These are phyloP conservation scores for Chaetomiaceae sp. DNA, from an alignment of 2,329 filamentous ascomycete species.

Conservation along the genomic window DNA sequence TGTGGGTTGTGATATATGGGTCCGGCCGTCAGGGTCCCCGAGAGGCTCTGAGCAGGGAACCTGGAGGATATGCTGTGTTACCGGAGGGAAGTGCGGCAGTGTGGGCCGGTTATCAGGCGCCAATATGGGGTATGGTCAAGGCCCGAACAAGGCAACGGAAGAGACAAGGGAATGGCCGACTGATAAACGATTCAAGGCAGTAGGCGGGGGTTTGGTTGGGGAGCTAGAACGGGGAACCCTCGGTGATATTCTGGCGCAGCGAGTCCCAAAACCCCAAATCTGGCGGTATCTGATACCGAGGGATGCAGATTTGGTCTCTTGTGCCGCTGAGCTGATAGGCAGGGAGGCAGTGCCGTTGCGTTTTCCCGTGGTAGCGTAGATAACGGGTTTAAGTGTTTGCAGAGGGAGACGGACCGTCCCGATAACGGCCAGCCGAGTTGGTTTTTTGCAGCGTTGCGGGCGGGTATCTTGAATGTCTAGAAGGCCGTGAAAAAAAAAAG, in stretches of 20 bases:
- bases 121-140: conserved; percentile 21
- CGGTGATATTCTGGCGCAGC: conserved; percentile 26
- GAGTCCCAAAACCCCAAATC: conserved; percentile 21
- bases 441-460: neutral
- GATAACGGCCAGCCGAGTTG: conserved; percentile 15
- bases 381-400: conserved; percentile 18
- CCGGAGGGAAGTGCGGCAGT: conserved; percentile 1
- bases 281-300: conserved; percentile 27
- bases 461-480: neutral
- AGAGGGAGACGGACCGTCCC: conserved; percentile 5
- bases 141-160: conserved; percentile 20
- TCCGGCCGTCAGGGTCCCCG: conserved; percentile 2
- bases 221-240: conserved; percentile 13
- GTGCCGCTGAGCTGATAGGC: conserved; percentile 26
- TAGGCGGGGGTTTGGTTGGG: conserved; percentile 16
- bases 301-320: conserved; percentile 14
- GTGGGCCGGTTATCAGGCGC: conserved; percentile 19
- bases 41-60: conserved; percentile 24
- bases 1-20: conserved; percentile 14
- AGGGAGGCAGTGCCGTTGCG: conserved; percentile 16
- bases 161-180: conserved; percentile 15
- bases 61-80: conserved; percentile 22
- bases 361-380: conserved; percentile 26
- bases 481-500: neutral
- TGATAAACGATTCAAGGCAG: conserved; percentile 22